Base-by-base conservation (phyloP, 805 yeast species). In the Babjeviella inositovora region DNA sequence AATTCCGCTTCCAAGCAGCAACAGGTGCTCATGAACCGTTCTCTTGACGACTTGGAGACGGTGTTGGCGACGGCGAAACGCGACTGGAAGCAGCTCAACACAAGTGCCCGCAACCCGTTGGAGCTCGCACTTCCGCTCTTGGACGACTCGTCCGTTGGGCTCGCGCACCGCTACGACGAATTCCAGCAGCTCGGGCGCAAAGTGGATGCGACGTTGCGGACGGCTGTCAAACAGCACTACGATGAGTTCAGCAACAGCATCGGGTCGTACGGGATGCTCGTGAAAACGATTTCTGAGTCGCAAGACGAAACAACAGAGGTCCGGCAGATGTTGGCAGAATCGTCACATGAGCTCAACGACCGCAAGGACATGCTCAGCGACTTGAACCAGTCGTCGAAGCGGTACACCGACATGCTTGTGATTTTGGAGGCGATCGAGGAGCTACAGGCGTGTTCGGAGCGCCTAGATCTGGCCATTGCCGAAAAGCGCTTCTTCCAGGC, bases 101-200 rank as follows among this genome's bases (percentile, higher is more conserved):
- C n/a, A n/a, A n/a, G n/a, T n/a, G n/a, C n/a, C n/a, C n/a, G n/a
- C 25, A 84, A 82, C 40, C 93, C 94, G 2, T 58, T 90, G 21
- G 95, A 82, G 35, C 54, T 74, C 24, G 95, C 95, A 1, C 54
- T 87, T 18, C 70, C 85, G 2, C 54, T 90, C 27, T 53, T 84
- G 37, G 96, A 87, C 45, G 74, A 72, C 35, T 70, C 93, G 2
- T 77, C 93, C 1, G 90, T 84, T n/a, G 97, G 97, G 0, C 50
- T 80, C 36, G 93, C 93, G 1, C 74, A 72, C 36, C 66, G 73
- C 29, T 57, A 59, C 28, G 58, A 58, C 2, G 84, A 80, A 30
- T 87, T 87, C 34, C 53, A 59, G 20, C 60, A 62, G 22, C 45
- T 82, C 21, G 68, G 73, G 30, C 50, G 53, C 13, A 53, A 63